Conservation (phyloP, 1,284 basidiomycete genomes). For the Trichosporon sp. region DNA sequence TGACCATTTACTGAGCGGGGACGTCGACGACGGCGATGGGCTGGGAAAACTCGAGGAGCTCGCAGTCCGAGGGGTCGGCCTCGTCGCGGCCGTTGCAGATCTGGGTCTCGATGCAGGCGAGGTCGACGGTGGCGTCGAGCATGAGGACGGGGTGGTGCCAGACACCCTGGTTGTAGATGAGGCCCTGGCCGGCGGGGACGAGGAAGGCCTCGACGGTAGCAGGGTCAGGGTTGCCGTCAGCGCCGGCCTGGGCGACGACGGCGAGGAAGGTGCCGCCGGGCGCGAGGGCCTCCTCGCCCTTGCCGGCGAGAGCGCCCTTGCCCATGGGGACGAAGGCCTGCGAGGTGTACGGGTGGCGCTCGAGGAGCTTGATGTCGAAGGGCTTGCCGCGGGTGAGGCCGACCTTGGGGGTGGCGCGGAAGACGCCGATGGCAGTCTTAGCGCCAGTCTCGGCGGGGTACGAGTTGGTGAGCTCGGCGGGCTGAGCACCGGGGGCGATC, state of each 20-base stretch:
- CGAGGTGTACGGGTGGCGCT: constrained; percentile 57
- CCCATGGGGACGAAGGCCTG: constrained; percentile 83
- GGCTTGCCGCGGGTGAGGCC: constrained; percentile 51
- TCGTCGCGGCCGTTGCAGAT: constrained; percentile 37
- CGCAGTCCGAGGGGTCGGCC: constrained; percentile 43
- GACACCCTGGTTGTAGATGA: constrained; percentile 71
- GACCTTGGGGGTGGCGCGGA: constrained; percentile 58
- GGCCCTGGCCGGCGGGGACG: constrained; percentile 59
- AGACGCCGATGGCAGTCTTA: constrained; percentile 63
- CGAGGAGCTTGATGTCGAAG: constrained; percentile 50
- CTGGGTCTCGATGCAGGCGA: constrained; percentile 48
- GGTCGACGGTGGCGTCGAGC: constrained; percentile 44
- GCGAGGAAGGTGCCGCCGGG: constrained; percentile 52
- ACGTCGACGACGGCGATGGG: constrained; percentile 1
- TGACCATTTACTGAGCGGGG: background rate
- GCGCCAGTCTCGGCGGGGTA: constrained; percentile 58
- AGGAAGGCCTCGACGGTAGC: constrained; percentile 51
- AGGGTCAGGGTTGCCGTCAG: constrained; percentile 69
- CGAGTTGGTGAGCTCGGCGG: constrained; percentile 50
- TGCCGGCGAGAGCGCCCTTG: constrained; percentile 44
- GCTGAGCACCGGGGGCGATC: constrained; percentile 42
- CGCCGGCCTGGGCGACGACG: constrained; percentile 63
- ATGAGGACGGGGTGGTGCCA: constrained; percentile 60
- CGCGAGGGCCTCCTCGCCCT: constrained; percentile 38
- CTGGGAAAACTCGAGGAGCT: constrained; percentile 28